A percentile compares a stretch with the other conserved stretches of the same genome.
Evolutionary conservation across 768 basidiomycete species (phyloP).

Genomic region (Boletus vermiculosoides): DNA sequence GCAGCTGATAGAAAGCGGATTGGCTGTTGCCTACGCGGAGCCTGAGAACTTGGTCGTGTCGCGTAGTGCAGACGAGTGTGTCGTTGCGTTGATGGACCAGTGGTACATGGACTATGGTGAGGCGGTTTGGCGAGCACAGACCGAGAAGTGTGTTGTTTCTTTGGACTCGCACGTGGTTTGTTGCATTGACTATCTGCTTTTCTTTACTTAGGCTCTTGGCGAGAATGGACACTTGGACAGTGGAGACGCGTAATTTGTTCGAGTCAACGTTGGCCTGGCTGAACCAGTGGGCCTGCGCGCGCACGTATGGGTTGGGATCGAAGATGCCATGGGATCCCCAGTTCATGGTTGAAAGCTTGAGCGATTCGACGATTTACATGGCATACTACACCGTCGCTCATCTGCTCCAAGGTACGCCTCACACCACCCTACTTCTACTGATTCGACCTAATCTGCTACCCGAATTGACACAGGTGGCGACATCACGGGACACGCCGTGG

Average conservation of each 20-base stretch:
- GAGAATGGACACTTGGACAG: constrained; percentile 85
- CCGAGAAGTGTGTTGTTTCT: constrained; percentile 65
- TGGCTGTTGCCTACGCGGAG: constrained; percentile 92
- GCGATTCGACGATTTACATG: constrained; percentile 99
- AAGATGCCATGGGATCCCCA: constrained; percentile 95
- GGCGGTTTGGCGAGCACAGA: constrained; percentile 78
- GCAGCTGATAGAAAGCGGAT: constrained; percentile 70
- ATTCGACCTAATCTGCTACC: constrained; percentile 8
- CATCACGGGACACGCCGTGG: constrained; percentile 75
- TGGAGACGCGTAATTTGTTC: constrained; percentile 91
- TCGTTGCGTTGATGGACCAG: constrained; percentile 97
- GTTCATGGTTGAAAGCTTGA: constrained; percentile 94
- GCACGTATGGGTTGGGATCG: constrained; percentile 94
- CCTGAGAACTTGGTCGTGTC: constrained; percentile 90
- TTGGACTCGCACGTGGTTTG: not conserved
- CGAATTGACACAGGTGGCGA: constrained; percentile 48
- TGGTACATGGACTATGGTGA: constrained; percentile 99
- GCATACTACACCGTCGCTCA: constrained; percentile 95
- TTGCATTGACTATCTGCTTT: constrained; percentile 1
- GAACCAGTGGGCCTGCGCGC: constrained; percentile 99
- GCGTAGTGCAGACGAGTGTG: constrained; percentile 94
- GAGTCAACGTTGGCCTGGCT: constrained; percentile 92
- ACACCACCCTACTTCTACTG: not conserved
- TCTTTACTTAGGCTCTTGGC: constrained; percentile 57
- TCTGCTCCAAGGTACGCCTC: constrained; percentile 75